phyloP scores from a whole-genome alignment of 163 green algal genomes.

The Chlorella variabilis region DNA sequence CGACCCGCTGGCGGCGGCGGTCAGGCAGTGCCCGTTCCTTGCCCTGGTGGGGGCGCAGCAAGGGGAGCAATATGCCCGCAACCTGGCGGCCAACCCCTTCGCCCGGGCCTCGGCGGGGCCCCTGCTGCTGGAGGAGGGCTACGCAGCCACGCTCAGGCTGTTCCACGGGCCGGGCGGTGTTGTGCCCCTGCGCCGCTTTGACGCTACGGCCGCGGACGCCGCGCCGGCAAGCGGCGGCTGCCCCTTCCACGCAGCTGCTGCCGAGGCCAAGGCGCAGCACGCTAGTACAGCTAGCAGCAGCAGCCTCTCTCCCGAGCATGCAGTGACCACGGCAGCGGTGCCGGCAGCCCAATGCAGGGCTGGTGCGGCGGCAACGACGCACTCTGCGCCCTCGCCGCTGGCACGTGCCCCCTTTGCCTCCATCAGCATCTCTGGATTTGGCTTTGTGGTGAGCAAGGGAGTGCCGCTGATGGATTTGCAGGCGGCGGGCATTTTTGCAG shows the following conservation, averaged over 20 bases:
- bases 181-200: constrained; percentile 57
- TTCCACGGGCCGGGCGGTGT: constrained; percentile 72
- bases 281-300: neutral
- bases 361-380: neutral
- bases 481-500: too few species aligned
- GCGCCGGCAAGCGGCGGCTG: neutral
- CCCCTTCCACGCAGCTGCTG: neutral
- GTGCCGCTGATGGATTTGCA: too few species aligned
- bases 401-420: constrained; percentile 57
- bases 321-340: neutral
- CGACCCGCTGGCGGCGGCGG: constrained; percentile 15
- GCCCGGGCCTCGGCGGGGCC: neutral
- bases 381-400: too few species aligned
- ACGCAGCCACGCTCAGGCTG: constrained; percentile 57
- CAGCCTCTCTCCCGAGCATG: neutral
- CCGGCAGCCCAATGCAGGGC: neutral
- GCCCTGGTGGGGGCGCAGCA: constrained; percentile 44
- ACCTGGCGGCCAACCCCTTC: constrained; percentile 54
- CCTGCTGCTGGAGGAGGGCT: constrained; percentile 33
- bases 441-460: constrained; percentile 59
- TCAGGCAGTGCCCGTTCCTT: constrained; percentile 68
- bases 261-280: neutral
- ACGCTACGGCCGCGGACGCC: neutral
- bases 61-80: constrained; percentile 55
- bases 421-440: constrained; percentile 68